Percentiles rank a stretch among this genome's conserved stretches.
Conservation (phyloP, 352 stramenopile genomes). For the Globisporangium takayamanum region DNA sequence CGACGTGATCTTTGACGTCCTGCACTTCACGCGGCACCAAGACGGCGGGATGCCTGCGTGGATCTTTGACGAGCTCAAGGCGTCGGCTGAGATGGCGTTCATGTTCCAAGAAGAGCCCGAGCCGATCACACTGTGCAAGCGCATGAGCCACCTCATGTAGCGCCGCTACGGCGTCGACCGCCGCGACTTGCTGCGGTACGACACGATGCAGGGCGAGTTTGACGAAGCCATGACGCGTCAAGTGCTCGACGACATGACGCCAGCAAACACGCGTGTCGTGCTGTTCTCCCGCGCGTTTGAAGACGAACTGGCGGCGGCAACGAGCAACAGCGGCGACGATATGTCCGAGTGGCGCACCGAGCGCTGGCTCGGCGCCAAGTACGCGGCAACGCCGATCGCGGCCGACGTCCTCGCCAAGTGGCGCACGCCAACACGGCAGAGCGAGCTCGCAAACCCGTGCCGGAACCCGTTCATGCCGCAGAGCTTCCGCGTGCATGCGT, state of each 20-base stretch:
- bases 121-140: slow-evolving; percentile 28
- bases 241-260: slow-evolving; percentile 39
- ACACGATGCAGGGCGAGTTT: slow-evolving; percentile 47
- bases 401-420: slow-evolving; percentile 20
- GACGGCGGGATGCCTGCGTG: slow-evolving; percentile 23
- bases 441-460: slow-evolving; percentile 15
- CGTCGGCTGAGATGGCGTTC: slow-evolving; percentile 43
- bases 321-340: background rate
- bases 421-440: slow-evolving; percentile 1
- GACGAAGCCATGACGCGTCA: slow-evolving; percentile 15
- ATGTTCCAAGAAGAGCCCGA: slow-evolving; percentile 57
- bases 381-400: slow-evolving; percentile 32
- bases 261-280: slow-evolving; percentile 49
- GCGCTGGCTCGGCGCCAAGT: slow-evolving; percentile 58
- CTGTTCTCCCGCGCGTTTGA: slow-evolving; percentile 47
- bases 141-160: slow-evolving; percentile 58
- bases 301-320: slow-evolving; percentile 8
- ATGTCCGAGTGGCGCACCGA: slow-evolving; percentile 18
- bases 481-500: slow-evolving; percentile 40
- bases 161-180: slow-evolving; percentile 27
- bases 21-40: slow-evolving; percentile 19
- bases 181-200: slow-evolving; percentile 49
- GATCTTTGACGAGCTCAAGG: slow-evolving; percentile 53
- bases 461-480: slow-evolving; percentile 69
- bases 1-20: slow-evolving; percentile 38